Evolutionary conservation across 169 alveolate genomes (phyloP).

Genomic region (Plasmodium sp.): DNA sequence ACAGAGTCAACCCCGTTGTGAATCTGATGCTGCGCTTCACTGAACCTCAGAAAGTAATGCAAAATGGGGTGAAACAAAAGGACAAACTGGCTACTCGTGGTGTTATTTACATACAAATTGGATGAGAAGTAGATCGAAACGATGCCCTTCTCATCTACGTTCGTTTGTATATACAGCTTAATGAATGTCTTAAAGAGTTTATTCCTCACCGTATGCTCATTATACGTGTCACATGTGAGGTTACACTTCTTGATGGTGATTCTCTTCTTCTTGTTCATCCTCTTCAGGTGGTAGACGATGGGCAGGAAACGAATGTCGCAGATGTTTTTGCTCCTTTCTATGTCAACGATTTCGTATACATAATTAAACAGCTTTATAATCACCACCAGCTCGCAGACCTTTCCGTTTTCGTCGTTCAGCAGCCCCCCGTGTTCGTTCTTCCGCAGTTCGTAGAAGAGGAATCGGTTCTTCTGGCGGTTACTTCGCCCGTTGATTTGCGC

Average conservation of each 20-base stretch:
- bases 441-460: conserved; percentile 16
- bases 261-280: conserved; percentile 19
- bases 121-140: conserved; percentile 58
- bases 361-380: conserved; percentile 42
- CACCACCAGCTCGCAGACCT: conserved; percentile 44
- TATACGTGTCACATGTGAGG: conserved; percentile 25
- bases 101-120: conserved; percentile 26
- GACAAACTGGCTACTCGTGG: conserved; percentile 32
- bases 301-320: conserved; percentile 59
- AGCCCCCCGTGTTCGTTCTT: conserved; percentile 59
- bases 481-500: too few relatives aligned
- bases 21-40: not conserved
- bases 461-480: conserved; percentile 17
- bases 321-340: conserved; percentile 40
- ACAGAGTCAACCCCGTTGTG: not conserved
- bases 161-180: conserved; percentile 48
- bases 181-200: conserved; percentile 53
- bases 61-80: conserved; percentile 32
- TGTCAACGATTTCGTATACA: conserved; percentile 37
- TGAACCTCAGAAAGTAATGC: conserved; percentile 12
- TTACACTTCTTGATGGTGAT: conserved; percentile 49
- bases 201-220: conserved; percentile 34
- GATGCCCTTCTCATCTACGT: conserved; percentile 53
- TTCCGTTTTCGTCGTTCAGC: conserved; percentile 56
- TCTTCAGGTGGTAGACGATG: conserved; percentile 43